phyloP scores from a whole-genome alignment of 257 asterid genomes.

The Gardenia jasminoides region DNA sequence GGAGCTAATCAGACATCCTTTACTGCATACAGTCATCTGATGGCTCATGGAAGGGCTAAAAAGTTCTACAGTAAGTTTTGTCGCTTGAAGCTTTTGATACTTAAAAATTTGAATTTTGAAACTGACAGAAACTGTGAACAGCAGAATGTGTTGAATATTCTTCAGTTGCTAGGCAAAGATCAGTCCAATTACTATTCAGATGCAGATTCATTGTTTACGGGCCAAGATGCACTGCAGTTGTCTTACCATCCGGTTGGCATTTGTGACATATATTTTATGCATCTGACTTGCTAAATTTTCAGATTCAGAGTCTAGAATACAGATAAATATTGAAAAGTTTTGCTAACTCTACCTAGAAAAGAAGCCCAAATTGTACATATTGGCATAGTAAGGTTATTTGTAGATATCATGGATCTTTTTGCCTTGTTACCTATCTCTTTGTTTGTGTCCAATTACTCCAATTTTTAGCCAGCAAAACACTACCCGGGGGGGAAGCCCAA shows the following conservation, averaged over 20 bases:
- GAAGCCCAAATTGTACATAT: neutral
- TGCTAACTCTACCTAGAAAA: neutral
- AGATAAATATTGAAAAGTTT: neutral
- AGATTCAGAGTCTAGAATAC: neutral
- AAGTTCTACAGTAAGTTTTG: slow-evolving; percentile 21
- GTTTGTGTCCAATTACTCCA: neutral
- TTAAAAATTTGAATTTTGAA: slow-evolving; percentile 13
- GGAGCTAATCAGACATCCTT: slow-evolving; percentile 12
- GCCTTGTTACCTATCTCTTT: neutral
- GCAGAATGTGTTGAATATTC: slow-evolving; percentile 13
- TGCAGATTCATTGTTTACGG: slow-evolving; percentile 11
- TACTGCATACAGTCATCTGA: slow-evolving; percentile 7
- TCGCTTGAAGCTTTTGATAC: slow-evolving; percentile 22
- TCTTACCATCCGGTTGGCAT: neutral
- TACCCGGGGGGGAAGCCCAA: no score
- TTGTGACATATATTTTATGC: neutral
- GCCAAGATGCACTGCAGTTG: neutral
- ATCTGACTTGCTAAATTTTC: neutral
- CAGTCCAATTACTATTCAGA: slow-evolving; percentile 9
- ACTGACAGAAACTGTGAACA: slow-evolving; percentile 4
- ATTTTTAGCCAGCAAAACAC: no score
- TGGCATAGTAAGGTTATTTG: neutral
- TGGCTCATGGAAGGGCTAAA: slow-evolving; percentile 22
- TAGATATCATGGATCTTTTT: neutral
- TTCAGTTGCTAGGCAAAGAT: slow-evolving; percentile 10